Evolutionary conservation across 169 alveolate genomes (phyloP).

Genomic region (Plasmodium adleri): DNA sequence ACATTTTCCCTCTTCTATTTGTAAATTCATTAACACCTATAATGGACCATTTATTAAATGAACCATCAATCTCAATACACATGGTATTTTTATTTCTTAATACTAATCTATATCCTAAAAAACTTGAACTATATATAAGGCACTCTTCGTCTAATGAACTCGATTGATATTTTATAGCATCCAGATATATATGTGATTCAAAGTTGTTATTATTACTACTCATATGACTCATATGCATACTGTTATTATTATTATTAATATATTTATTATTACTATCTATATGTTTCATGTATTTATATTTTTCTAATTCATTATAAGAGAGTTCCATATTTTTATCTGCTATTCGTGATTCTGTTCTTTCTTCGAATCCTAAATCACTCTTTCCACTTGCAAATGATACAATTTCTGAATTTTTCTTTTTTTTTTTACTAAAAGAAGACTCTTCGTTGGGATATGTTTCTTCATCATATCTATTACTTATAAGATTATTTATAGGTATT

Average conservation of each 20-base stretch:
- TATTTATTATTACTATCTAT: constrained; percentile 9
- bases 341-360: neutral
- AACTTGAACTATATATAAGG: constrained; percentile 63
- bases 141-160: constrained; percentile 76
- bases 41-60: constrained; percentile 64
- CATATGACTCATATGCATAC: too few species aligned
- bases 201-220: neutral
- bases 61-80: constrained; percentile 75
- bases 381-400: constrained; percentile 12
- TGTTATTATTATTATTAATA: too few species aligned
- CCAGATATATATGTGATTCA: constrained; percentile 56
- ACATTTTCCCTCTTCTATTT: constrained; percentile 74
- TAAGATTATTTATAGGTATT: constrained; percentile 10
- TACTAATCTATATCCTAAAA: constrained; percentile 59
- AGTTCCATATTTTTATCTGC: constrained; percentile 17
- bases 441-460: constrained; percentile 3
- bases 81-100: constrained; percentile 69
- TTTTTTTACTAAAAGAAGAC: neutral
- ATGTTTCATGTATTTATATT: constrained; percentile 12
- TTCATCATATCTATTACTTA: neutral
- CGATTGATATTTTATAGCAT: constrained; percentile 73
- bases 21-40: constrained; percentile 76
- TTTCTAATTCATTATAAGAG: constrained; percentile 33
- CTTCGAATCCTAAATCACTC: constrained; percentile 13
- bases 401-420: constrained; percentile 16